Conservation (phyloP, 768 basidiomycete species). For the Calvatia gigantea region DNA sequence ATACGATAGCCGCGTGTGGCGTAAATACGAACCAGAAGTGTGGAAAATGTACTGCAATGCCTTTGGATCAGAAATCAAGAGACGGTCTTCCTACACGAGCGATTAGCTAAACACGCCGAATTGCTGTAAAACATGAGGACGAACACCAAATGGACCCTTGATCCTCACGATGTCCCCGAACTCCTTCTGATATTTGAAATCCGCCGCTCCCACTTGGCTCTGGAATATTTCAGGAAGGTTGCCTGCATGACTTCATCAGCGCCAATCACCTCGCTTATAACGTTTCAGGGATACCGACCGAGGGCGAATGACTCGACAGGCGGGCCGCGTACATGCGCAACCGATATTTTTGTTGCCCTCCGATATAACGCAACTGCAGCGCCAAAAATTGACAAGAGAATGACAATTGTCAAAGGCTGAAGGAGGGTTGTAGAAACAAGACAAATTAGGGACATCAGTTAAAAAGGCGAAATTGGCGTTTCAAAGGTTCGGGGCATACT, state of each 20-base stretch:
- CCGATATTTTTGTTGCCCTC: conserved; percentile 33
- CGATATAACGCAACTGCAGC: conserved; percentile 29
- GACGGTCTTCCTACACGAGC: conserved; percentile 41
- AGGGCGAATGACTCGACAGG: conserved; percentile 44
- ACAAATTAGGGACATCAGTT: not conserved
- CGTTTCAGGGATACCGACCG: conserved; percentile 26
- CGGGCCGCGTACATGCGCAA: conserved; percentile 47
- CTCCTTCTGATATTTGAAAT: conserved; percentile 48
- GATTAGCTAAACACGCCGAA: not conserved
- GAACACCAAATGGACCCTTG: conserved; percentile 48
- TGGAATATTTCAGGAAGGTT: conserved; percentile 48
- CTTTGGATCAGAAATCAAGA: conserved; percentile 54
- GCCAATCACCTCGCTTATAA: not conserved
- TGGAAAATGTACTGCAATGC: conserved; percentile 57
- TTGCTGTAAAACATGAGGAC: conserved; percentile 12
- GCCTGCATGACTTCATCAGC: conserved; percentile 27
- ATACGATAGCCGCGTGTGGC: not conserved
- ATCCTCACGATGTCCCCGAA: conserved; percentile 51
- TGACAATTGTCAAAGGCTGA: conserved; percentile 13
- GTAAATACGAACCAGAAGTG: conserved; percentile 34
- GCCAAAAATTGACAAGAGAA: conserved; percentile 16
- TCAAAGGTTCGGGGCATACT: not conserved
- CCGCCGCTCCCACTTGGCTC: conserved; percentile 46
- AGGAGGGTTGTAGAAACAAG: not conserved
- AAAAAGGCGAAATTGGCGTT: not conserved